Evolutionary conservation across 352 stramenopile species (phyloP).

Genomic region (Phytophthora chlamydospora): DNA sequence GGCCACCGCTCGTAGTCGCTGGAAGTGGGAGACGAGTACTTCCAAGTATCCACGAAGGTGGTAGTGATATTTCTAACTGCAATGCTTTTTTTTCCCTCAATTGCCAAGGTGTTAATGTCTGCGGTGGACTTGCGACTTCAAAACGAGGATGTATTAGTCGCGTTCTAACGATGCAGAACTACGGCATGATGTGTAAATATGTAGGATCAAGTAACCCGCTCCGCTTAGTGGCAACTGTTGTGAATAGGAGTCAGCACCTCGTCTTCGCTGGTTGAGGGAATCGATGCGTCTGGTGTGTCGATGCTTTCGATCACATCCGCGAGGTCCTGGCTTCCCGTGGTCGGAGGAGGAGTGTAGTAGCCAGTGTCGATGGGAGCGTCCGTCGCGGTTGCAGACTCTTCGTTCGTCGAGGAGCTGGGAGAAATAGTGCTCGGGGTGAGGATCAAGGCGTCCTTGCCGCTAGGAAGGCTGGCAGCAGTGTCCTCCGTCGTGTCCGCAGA

Average conservation of each 20-base stretch:
- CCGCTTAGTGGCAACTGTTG: slow-evolving; percentile 22
- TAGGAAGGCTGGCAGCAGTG: slow-evolving; percentile 7
- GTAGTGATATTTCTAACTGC: slow-evolving; percentile 30
- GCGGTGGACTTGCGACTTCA: slow-evolving; percentile 10
- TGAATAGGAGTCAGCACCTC: slow-evolving; percentile 2
- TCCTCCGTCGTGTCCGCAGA: slow-evolving; percentile 8
- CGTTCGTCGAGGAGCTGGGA: neutral
- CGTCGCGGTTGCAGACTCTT: slow-evolving; percentile 4
- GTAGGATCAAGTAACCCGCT: slow-evolving; percentile 6
- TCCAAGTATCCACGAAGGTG: neutral
- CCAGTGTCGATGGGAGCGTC: slow-evolving; percentile 14
- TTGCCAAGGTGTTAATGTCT: neutral
- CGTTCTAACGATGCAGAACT: slow-evolving; percentile 24
- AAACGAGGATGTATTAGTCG: slow-evolving; percentile 23
- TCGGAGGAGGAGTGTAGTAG: slow-evolving; percentile 24
- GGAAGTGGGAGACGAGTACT: neutral
- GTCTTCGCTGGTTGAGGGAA: slow-evolving; percentile 2
- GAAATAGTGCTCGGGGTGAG: slow-evolving; percentile 6
- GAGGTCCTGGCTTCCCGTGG: slow-evolving; percentile 9
- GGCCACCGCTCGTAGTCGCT: slow-evolving; percentile 51
- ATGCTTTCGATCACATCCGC: slow-evolving; percentile 19
- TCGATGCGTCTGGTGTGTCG: slow-evolving; percentile 4
- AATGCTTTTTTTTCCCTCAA: slow-evolving; percentile 1
- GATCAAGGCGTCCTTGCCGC: slow-evolving; percentile 14
- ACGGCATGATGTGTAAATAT: slow-evolving; percentile 19